These are phyloP conservation scores for Pseudocercospora musae DNA, from an alignment of 2,329 filamentous ascomycete genomes.

Conservation along the genomic window DNA sequence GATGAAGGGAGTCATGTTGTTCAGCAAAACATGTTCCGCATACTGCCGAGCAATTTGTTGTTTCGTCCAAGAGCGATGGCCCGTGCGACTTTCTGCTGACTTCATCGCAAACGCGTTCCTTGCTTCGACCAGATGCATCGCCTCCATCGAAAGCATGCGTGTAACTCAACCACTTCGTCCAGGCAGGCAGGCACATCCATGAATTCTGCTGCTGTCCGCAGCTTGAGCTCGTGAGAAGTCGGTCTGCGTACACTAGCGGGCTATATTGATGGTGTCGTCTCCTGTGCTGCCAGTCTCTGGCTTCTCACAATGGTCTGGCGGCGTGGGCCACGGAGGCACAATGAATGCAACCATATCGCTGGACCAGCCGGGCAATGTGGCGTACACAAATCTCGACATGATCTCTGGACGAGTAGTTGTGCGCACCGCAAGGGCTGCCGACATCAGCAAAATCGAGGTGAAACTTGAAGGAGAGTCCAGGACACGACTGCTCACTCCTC, in stretches of 20 bases:
- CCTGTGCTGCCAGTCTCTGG: constrained; percentile 5
- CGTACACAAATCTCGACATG: constrained; percentile 69
- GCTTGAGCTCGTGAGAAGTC: background rate
- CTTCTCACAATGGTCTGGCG: constrained; percentile 16
- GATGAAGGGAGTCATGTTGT: background rate
- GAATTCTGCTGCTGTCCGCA: background rate
- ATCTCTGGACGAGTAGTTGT: constrained; percentile 58
- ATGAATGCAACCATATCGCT: constrained; percentile 34
- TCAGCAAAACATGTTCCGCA: background rate
- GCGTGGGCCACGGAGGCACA: constrained; percentile 3
- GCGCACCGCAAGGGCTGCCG: constrained; percentile 43
- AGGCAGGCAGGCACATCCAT: background rate
- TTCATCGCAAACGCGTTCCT: background rate
- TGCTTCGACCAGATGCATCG: background rate
- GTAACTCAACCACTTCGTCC: background rate
- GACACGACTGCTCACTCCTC: constrained; percentile 59
- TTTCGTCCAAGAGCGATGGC: background rate
- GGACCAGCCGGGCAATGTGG: constrained; percentile 31
- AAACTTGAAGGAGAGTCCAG: constrained; percentile 79
- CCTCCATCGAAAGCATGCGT: background rate
- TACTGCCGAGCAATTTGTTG: background rate
- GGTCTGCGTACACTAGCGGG: background rate
- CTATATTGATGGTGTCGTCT: constrained; percentile 4
- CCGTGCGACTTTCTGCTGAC: background rate
- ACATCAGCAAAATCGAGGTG: constrained; percentile 61